Base-by-base conservation (phyloP, 1,284 basidiomycete species). In the Leucoagaricus sp. region DNA sequence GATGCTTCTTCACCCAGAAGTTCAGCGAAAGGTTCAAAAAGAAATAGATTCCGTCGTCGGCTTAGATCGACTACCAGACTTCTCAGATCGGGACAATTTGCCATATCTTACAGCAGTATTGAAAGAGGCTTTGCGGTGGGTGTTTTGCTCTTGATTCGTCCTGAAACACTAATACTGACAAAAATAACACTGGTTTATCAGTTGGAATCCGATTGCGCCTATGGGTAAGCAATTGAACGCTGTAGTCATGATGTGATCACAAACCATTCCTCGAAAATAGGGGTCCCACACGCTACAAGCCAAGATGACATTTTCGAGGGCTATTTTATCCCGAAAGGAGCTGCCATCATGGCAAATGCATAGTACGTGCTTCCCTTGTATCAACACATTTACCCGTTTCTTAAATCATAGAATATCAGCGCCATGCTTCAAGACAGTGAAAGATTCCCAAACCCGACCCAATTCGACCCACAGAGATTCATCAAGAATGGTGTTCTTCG, bases 281-380 rank as follows among this genome's bases (percentile, higher is more conserved):
- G 61, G 21, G 49, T 68, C 12, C 66, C 67, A 2, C 69, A 69
- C 47, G 49, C 55, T 1, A 52, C 60, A 10, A 59, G 42, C 10
- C 61, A 66, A 42, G 69, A 69, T 29, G 66, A 70, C 38, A 55
- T 64, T 53, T 59, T 64, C 41, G 52, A 61, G 15, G 63, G 63
- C 1, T 60, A 61, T 36, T 53, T 58, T 26, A 65, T 72, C 34
- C 68, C 69, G 0, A 66, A 69, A 49, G 69, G 65, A 6, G 57
- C 60, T 3, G 51, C 64, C 1, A 58, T 69, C 3, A 44, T 70
- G 8, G 58, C 61, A 1, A 69, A 69, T 51, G 36, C 65, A 8
- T 68, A 68, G 69, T 70, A 26, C 4, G 44, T 4, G 17, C 15
- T n/a, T 15, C 17, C 6, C 13, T 38, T n/a, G n/a, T n/a, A n/a